phyloP scores from a whole-genome alignment of 78 protist species.

The Pigoraptor vietnamica region DNA sequence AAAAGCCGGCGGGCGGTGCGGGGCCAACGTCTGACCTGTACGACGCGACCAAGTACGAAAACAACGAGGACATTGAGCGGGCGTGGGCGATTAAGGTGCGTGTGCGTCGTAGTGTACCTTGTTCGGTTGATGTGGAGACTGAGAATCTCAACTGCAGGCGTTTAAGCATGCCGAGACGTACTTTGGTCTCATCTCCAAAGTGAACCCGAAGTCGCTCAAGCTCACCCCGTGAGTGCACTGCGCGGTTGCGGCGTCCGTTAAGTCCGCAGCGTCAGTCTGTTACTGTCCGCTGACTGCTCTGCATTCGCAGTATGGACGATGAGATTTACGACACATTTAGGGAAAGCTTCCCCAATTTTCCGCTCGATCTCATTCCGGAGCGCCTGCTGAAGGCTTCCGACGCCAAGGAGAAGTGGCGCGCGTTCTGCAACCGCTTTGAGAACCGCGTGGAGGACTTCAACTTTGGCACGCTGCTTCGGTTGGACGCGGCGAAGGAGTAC shows the following conservation, averaged over 20 bases:
- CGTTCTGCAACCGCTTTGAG: constrained; percentile 4
- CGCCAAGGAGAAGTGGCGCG: constrained; percentile 22
- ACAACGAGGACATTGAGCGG: constrained; percentile 12
- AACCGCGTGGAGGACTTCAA: background rate
- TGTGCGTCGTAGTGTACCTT: too few species aligned
- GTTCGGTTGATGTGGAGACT: too few species aligned
- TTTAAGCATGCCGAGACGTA: constrained; percentile 20
- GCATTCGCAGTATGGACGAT: constrained; percentile 10
- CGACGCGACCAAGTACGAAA: background rate
- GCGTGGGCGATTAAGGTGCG: constrained; percentile 24
- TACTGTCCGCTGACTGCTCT: too few species aligned
- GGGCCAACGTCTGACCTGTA: background rate
- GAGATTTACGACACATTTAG: constrained; percentile 13
- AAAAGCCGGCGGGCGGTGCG: background rate
- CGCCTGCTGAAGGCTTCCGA: background rate
- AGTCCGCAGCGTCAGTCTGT: too few species aligned
- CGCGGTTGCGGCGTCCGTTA: too few species aligned
- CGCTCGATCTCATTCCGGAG: background rate
- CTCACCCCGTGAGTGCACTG: constrained; percentile 4
- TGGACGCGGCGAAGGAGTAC: background rate
- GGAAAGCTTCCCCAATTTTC: constrained; percentile 6
- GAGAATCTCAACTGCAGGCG: too few species aligned
- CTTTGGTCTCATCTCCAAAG: background rate
- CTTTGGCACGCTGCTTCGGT: constrained; percentile 25
- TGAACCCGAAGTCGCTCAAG: background rate